Base-by-base conservation (phyloP, 2,329 filamentous ascomycete species). In the Sporothrix protearum region DNA sequence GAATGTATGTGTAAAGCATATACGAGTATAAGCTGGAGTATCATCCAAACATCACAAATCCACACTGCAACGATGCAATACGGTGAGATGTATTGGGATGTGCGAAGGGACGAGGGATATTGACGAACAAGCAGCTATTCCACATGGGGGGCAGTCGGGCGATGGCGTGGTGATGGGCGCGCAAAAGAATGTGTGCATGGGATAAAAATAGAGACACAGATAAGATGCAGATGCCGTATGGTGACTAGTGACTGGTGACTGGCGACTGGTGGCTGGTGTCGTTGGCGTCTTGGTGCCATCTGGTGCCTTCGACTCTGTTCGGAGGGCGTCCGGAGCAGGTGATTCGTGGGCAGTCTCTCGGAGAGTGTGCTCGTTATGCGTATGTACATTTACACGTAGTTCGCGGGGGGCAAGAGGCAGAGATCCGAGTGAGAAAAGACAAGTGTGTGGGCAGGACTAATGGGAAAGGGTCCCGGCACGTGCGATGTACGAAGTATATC, bases 181-280 rank as follows among this genome's bases (percentile, higher is more conserved):
- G 67, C 25, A 42, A 55, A n/a, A 69, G 28, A 51, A 67, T 51
- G 45, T 47, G 67, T 47, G 49, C 49, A 59, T 69, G 67, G 67
- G 67, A 69, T 69, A 69, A 69, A 69, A 69, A 69, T 69, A 69
- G 64, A 67, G 64, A 69, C 67, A 19, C 36, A 30, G 67, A 69
- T 57, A 57, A 69, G 67, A 69, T 57, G 67, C 49, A 57, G 64
- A 42, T 53, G 66, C 30, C 47, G n/a, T 39, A 3, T 68, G 28
- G 28, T 49, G 39, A 7, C 25, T 45, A 8, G n/a, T 25, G 36
- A 25, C 33, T 33, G 49, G 49, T 14, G 53, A n/a, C n/a, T 68
- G 28, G 28, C 33, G 39, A 7, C 25, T 45, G 19, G n/a, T 25
- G 36, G 16, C 33, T 33, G 49, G 49, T 14, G 53, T 30, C 22